These are phyloP conservation scores for Cercospora sp. DNA, from an alignment of 2,329 filamentous ascomycete species.

Conservation along the genomic window DNA sequence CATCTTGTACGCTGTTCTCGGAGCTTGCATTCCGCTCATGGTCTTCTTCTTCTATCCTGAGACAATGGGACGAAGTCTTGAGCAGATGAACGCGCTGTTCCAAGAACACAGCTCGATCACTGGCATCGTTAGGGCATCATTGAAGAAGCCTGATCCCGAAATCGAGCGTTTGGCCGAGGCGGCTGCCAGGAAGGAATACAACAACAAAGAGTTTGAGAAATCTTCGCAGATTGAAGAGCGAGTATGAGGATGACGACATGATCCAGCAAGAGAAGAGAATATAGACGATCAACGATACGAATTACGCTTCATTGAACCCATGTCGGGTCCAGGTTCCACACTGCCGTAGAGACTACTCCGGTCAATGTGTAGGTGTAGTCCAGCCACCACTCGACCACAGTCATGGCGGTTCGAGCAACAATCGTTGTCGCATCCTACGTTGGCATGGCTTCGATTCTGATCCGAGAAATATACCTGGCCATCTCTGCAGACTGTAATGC, in stretches of 20 bases:
- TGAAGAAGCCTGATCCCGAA: constrained; percentile 16
- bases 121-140: constrained; percentile 18
- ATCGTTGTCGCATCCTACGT: background rate
- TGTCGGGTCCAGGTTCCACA: background rate
- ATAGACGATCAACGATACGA: background rate
- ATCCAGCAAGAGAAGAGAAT: background rate
- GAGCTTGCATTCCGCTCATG: constrained; percentile 44
- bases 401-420: background rate
- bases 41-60: constrained; percentile 60
- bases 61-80: constrained; percentile 53
- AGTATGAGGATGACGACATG: background rate
- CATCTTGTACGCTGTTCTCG: constrained; percentile 52
- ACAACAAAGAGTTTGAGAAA: constrained; percentile 17
- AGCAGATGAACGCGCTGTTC: constrained; percentile 48
- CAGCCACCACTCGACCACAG: background rate
- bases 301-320: background rate
- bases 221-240: constrained; percentile 16
- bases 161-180: constrained; percentile 15
- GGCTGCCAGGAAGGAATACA: constrained; percentile 16
- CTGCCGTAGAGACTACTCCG: background rate
- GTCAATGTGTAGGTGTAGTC: background rate
- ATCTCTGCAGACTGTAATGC: background rate
- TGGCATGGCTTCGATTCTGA: background rate
- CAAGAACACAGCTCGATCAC: constrained; percentile 32
- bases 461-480: background rate